phyloP scores from a whole-genome alignment of 495 filamentous ascomycete genomes.

The Acidomyces sp. region DNA sequence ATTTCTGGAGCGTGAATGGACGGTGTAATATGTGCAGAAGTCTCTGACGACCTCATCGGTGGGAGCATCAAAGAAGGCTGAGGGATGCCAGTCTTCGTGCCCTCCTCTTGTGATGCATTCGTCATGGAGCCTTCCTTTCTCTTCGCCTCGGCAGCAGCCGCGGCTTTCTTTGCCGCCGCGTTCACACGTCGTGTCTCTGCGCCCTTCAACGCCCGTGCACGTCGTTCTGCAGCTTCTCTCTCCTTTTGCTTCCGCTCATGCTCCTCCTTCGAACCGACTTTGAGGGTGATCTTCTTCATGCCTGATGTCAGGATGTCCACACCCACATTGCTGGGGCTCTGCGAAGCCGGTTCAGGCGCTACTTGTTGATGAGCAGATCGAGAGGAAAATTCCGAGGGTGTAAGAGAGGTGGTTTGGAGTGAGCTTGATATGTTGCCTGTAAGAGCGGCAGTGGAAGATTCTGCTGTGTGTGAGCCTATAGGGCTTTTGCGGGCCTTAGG shows the following conservation, averaged over 20 bases:
- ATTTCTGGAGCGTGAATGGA: not conserved
- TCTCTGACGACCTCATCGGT: not conserved
- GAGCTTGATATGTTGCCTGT: too few species aligned
- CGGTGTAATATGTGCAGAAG: not conserved
- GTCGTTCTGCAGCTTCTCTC: conserved; percentile 11
- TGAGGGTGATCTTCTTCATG: conserved; percentile 60
- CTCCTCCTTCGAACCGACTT: conserved; percentile 57
- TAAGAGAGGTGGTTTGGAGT: too few species aligned
- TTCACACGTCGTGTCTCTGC: conserved; percentile 19
- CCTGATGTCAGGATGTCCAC: conserved; percentile 53
- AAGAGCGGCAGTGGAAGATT: too few species aligned
- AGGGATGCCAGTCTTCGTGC: not conserved
- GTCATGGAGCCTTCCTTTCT: not conserved
- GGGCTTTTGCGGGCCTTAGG: too few species aligned
- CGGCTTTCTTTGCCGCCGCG: conserved; percentile 17
- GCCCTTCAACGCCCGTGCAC: conserved; percentile 14
- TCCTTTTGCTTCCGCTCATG: conserved; percentile 44
- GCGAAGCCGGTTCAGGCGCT: conserved; percentile 1
- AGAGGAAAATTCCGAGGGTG: too few species aligned
- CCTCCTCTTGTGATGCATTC: too few species aligned
- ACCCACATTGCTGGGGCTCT: conserved; percentile 30
- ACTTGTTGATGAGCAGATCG: too few species aligned
- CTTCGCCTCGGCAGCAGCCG: not conserved
- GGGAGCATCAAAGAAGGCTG: not conserved
- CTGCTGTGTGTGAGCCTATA: too few species aligned